Base-by-base conservation (phyloP, 495 filamentous ascomycete species). In the Lasiosphaeris hirsuta region DNA sequence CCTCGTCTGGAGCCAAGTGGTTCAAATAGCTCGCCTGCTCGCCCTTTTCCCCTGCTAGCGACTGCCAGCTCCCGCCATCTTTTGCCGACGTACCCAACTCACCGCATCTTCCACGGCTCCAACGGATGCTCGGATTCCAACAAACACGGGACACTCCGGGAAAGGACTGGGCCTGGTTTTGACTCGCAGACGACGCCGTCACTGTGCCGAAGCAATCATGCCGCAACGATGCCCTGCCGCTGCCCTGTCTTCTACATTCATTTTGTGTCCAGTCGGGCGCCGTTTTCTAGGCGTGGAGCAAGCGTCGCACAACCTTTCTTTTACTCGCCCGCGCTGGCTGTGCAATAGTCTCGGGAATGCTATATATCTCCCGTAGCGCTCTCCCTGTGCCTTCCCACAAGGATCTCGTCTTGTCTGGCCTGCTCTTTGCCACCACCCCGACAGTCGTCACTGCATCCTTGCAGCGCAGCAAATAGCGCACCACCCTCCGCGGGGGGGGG, bases 381-480 rank as follows among this genome's bases (percentile, higher is more conserved):
- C 53, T 15, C 35, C 53, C 33, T 46, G 43, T 47, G 42, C 35
- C 33, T 56, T 42, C 39, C 33, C 53, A 38, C 41, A 37, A 38
- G 52, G 54, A 33, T 34, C 42, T 48, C 45, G 54, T 57, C 44
- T 50, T 40, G 54, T 42, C 45, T 57, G 54, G 46, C 40, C n/a
- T 57, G 54, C 15, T 42, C 49, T 60, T 59, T 39, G 60, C 60
- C 58, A 51, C 61, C 46, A 47, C 50, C 55, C 55, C 45, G 18
- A 57, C 9, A 34, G 33, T 48, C 35, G 37, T 56, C 62, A 58
- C 51, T 55, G 59, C 62, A 56, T 54, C 55, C 61, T 49, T 45
- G 59, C 59, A 62, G 55, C 62, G 59, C 59, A 62, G 55, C 62
- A 56, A 62, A 56, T 61, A 51, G 62, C 59, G 55, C 62, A 59